Evolutionary conservation across 2,329 filamentous ascomycete genomes (phyloP).

Genomic region (Talaromyces verruculosus): DNA sequence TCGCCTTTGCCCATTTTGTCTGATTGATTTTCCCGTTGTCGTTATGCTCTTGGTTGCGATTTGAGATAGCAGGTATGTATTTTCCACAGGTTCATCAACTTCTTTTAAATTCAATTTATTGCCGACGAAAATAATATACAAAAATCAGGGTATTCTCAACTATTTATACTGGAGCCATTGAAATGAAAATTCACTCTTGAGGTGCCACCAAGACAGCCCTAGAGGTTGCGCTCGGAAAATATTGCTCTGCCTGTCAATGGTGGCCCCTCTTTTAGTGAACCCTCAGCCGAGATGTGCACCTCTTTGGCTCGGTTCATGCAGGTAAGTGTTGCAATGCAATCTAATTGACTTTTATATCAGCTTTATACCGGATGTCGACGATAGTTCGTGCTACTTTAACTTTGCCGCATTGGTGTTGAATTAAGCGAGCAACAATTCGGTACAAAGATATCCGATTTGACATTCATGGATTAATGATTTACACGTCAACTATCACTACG

Average conservation of each 20-base stretch:
- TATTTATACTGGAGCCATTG: background rate
- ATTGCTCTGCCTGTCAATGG: background rate
- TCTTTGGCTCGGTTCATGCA: background rate
- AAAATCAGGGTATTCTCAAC: background rate
- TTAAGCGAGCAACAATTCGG: background rate
- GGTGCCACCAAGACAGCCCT: background rate
- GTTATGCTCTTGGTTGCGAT: background rate
- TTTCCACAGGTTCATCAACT: background rate
- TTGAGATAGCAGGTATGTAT: background rate
- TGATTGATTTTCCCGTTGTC: background rate
- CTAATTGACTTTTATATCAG: background rate
- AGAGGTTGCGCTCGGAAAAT: background rate
- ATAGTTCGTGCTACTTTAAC: background rate
- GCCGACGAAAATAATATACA: background rate
- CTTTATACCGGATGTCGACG: background rate
- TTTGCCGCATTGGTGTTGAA: background rate
- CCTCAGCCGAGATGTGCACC: background rate
- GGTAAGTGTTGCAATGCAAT: background rate
- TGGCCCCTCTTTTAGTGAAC: background rate
- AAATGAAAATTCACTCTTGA: background rate
- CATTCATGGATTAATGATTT: background rate
- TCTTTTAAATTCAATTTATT: background rate
- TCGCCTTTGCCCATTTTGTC: constrained; percentile 16
- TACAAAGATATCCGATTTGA: background rate
- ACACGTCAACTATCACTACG: background rate